Evolutionary conservation across 345 rosid genomes (phyloP), one percentile per base, ranked within the genome.

Genomic region (Rubroshorea leprosula): DNA sequence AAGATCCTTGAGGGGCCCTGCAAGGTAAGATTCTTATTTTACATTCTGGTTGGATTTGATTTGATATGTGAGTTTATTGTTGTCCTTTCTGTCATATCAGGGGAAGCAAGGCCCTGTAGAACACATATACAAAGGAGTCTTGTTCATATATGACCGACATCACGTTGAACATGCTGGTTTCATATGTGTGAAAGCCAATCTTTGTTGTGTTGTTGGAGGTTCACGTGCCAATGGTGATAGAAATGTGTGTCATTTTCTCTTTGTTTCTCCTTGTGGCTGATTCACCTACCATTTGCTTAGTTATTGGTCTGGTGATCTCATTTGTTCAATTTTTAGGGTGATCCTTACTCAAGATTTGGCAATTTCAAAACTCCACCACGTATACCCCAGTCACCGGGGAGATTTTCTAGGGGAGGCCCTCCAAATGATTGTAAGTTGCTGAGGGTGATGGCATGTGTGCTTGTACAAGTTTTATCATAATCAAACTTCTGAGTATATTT

Each of bases 121-220:
- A 68, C 99, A 93, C 78, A 85, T 89, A 57, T 89, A 62, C 49
- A 85, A 75, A 71, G 91, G 89, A 54, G 70, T 89, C 47, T 58
- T 93, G 61, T 93, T 93, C 50, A 70, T 93, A 43, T 74, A 77
- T 69, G 99, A 93, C 65, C 88, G 96, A 10, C 96, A 84, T 75
- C 97, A 89, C 68, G 85, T 89, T 55, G 99, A 93, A 77, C 99
- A 93, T 82, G 96, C 96, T 20, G 97, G 99, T 39, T 93, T 83
- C 70, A 87, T 89, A 35, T 93, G 99, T 62, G 89, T 83, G 60
- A 93, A 88, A 72, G 61, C 92, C 31, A 80, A 71, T 65, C 77
- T 86, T 20, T 89, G 96, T 63, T 25, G 62, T 71, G 72, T 93
- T 60, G 90, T 93, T 23, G 97, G 99, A 67, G 99, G 94, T 54